Base-by-base conservation (phyloP, 2,329 filamentous ascomycete species). In the Biscogniauxia marginata region DNA sequence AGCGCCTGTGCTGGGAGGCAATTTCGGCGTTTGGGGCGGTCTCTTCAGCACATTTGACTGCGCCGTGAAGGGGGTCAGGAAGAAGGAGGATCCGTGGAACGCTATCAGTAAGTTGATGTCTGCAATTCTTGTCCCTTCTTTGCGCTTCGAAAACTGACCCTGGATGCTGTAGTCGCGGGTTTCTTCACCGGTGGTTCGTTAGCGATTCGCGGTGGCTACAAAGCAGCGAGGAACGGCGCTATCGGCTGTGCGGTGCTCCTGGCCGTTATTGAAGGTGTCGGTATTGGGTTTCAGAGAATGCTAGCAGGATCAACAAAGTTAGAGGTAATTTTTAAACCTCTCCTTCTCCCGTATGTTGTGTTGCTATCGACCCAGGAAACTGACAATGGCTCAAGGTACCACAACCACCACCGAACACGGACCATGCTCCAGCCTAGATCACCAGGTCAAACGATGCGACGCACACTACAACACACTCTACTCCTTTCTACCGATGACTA, bases 51-150 rank as follows among this genome's bases (percentile, higher is more conserved):
- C 91, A 60, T 98, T 93, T 71, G 95, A 99, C 78, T 99, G 95
- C 79, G 90, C 93, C 20, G 90, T 97, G 60, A 99, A 98, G 82
- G 93, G 93, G 56, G 79, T 93, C 55, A 82, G 92, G 63, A 91
- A 95, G 82, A 98, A 97, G 87, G 95, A 99, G 75, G 95, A 98
- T 73, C 92, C 95, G 13, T 98, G 92, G 80, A 98, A 98, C 78
- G 92, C 93, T 69, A 98, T 99, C 73, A 96, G 43, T 19, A 49
- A 44, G 11, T 39, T 3, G 9, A 6, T 39, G n/a, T 16, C 13
- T 9, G 30, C n/a, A 11, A 39, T n/a, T 11, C 9, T 39, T 16
- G 23, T 18, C 1, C 47, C 11, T 30, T 18, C 21, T 34, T 19
- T 13, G n/a, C 21, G 43, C 20, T 39, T 30, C 25, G 16, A 22